Percentiles rank a stretch among this genome's conserved stretches.
Evolutionary conservation across 2,329 filamentous ascomycete species (phyloP).

Genomic region (Akanthomyces muscarius): DNA sequence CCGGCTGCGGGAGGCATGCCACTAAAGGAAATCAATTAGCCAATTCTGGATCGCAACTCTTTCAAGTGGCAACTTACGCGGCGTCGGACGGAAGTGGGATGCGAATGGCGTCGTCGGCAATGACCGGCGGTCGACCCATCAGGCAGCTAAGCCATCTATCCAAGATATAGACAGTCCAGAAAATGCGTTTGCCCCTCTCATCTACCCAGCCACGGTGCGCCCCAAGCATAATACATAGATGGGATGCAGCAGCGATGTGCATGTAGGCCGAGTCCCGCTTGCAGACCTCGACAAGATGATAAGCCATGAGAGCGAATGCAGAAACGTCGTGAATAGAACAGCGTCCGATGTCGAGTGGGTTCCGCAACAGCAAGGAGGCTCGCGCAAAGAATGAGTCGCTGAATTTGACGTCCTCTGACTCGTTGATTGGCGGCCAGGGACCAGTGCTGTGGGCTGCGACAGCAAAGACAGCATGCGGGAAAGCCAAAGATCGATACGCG

Average conservation of each 20-base stretch:
- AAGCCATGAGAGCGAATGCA: slow-evolving; percentile 43
- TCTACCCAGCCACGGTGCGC: slow-evolving; percentile 41
- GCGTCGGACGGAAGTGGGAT: slow-evolving; percentile 38
- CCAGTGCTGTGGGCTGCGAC: slow-evolving; percentile 33
- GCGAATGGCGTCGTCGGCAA: slow-evolving; percentile 45
- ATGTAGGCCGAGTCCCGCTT: slow-evolving; percentile 46
- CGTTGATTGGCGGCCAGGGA: slow-evolving; percentile 27
- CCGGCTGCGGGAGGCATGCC: slow-evolving; percentile 42
- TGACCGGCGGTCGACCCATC: slow-evolving; percentile 45
- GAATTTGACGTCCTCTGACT: slow-evolving; percentile 29
- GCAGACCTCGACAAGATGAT: slow-evolving; percentile 48
- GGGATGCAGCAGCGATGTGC: slow-evolving; percentile 30
- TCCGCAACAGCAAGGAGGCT: slow-evolving; percentile 41
- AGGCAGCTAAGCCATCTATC: slow-evolving; percentile 47
- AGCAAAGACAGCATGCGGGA: slow-evolving; percentile 45
- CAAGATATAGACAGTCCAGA: slow-evolving; percentile 51
- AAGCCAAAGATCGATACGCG: slow-evolving; percentile 37
- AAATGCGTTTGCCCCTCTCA: slow-evolving; percentile 43
- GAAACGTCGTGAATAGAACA: slow-evolving; percentile 42
- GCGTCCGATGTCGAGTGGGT: slow-evolving; percentile 41
- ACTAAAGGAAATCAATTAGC: slow-evolving; percentile 24
- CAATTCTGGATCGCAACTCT: slow-evolving; percentile 6
- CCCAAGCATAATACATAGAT: slow-evolving; percentile 42
- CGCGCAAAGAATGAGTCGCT: slow-evolving; percentile 44
- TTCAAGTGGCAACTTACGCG: slow-evolving; percentile 33